Conservation (phyloP, 148 eudicot genomes). For the Drosera capensis region DNA sequence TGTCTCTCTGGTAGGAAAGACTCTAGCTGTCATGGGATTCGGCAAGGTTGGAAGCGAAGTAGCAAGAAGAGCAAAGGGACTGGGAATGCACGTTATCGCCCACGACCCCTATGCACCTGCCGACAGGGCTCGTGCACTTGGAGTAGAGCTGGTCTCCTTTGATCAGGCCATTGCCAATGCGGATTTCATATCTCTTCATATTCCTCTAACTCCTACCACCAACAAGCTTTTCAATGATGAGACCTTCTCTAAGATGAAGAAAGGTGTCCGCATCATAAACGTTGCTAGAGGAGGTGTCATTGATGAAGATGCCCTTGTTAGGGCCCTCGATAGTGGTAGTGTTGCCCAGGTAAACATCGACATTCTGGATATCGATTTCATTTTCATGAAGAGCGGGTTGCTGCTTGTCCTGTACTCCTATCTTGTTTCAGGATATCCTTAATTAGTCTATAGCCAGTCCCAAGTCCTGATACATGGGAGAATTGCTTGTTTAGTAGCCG, state of each 20-base stretch:
- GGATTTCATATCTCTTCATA: slow-evolving; percentile 75
- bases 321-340: slow-evolving; percentile 68
- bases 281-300: slow-evolving; percentile 94
- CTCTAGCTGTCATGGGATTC: slow-evolving; percentile 76
- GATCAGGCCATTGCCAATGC: slow-evolving; percentile 65
- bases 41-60: slow-evolving; percentile 94
- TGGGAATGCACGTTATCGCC: slow-evolving; percentile 77
- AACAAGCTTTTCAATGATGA: slow-evolving; percentile 58
- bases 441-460: no score
- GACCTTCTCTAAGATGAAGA: slow-evolving; percentile 78
- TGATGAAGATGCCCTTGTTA: slow-evolving; percentile 81
- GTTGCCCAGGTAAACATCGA: slow-evolving; percentile 91
- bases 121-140: slow-evolving; percentile 75
- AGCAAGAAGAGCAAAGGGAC: slow-evolving; percentile 85
- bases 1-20: slow-evolving; percentile 80
- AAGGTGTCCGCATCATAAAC: slow-evolving; percentile 67
- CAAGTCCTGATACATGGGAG: no score
- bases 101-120: slow-evolving; percentile 94
- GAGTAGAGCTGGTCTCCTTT: slow-evolving; percentile 77
- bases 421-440: no score
- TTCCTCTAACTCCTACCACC: slow-evolving; percentile 85
- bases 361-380: neutral
- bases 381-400: no score
- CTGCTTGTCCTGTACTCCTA: no score
- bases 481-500: no score